Percentiles rank a stretch among this genome's conserved stretches.
These are phyloP conservation scores for Ascosphaera acerosa DNA, from an alignment of 2,329 filamentous ascomycete genomes.

Conservation along the genomic window DNA sequence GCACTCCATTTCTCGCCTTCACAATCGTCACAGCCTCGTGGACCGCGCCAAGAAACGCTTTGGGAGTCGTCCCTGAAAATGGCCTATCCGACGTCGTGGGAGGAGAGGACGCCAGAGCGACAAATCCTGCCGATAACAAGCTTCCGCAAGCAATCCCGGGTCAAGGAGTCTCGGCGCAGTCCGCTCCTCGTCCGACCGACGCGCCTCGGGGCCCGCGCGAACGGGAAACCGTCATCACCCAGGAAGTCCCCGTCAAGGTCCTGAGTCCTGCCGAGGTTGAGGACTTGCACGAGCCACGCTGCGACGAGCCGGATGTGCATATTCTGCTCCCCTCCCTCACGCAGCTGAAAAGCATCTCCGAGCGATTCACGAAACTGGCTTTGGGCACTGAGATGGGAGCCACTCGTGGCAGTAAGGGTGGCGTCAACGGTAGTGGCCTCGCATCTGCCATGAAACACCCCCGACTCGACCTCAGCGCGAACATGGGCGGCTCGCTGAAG, in stretches of 20 bases:
- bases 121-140: slow-evolving; percentile 7
- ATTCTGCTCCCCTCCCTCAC: slow-evolving; percentile 69
- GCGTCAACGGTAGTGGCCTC: slow-evolving; percentile 9
- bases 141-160: too few species aligned
- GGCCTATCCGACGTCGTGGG: too few species aligned
- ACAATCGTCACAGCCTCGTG: slow-evolving; percentile 47
- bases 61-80: slow-evolving; percentile 26
- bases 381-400: slow-evolving; percentile 12
- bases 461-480: slow-evolving; percentile 67
- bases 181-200: too few species aligned
- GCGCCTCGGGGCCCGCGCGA: slow-evolving; percentile 39
- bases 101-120: slow-evolving; percentile 12
- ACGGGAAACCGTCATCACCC: slow-evolving; percentile 76
- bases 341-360: slow-evolving; percentile 80
- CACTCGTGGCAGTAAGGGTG: slow-evolving; percentile 10
- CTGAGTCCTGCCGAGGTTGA: slow-evolving; percentile 64
- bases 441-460: slow-evolving; percentile 19
- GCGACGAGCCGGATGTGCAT: slow-evolving; percentile 78
- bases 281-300: slow-evolving; percentile 75
- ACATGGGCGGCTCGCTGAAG: slow-evolving; percentile 74
- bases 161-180: too few species aligned
- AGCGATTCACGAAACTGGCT: slow-evolving; percentile 79
- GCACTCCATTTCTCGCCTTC: slow-evolving; percentile 61
- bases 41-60: slow-evolving; percentile 26
- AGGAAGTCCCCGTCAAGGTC: slow-evolving; percentile 87